Evolutionary conservation across 148 eudicot genomes (phyloP).

Genomic region (Nyssa sinensis): DNA sequence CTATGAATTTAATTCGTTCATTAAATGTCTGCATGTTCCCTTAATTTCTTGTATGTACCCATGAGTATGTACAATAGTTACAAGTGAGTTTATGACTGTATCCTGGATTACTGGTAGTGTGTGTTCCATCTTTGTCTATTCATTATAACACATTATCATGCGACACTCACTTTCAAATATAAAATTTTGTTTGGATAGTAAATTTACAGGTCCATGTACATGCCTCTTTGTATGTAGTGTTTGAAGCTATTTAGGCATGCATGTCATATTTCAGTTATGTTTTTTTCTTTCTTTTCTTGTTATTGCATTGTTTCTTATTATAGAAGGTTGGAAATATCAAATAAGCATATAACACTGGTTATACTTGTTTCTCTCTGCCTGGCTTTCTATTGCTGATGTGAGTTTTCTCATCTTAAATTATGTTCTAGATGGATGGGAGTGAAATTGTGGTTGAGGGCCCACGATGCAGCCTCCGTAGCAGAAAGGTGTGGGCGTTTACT

Average conservation of each 20-base stretch:
- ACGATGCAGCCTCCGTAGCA: constrained; percentile 89
- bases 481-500: constrained; percentile 50
- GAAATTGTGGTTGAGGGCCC: constrained; percentile 90
- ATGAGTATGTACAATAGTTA: not conserved
- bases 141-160: too few relatives aligned
- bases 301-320: not conserved
- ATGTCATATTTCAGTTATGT: not conserved
- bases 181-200: not conserved
- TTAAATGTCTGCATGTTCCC: not conserved
- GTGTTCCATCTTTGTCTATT: not conserved
- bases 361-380: not conserved
- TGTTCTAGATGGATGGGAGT: constrained; percentile 66
- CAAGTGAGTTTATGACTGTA: not conserved
- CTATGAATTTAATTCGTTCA: too few relatives aligned
- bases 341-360: not conserved
- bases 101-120: too few relatives aligned
- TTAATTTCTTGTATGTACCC: not conserved
- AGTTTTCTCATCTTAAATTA: constrained; percentile 7
- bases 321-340: too few relatives aligned
- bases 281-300: not conserved
- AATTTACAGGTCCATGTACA: not conserved
- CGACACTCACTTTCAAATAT: not conserved
- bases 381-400: not conserved
- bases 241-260: not conserved
- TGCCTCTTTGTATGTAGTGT: not conserved